A percentile compares a stretch with the other conserved stretches of the same genome.
These are phyloP conservation scores for Ophiostoma himal-ulmi DNA, from an alignment of 2,329 filamentous ascomycete species.

Conservation along the genomic window DNA sequence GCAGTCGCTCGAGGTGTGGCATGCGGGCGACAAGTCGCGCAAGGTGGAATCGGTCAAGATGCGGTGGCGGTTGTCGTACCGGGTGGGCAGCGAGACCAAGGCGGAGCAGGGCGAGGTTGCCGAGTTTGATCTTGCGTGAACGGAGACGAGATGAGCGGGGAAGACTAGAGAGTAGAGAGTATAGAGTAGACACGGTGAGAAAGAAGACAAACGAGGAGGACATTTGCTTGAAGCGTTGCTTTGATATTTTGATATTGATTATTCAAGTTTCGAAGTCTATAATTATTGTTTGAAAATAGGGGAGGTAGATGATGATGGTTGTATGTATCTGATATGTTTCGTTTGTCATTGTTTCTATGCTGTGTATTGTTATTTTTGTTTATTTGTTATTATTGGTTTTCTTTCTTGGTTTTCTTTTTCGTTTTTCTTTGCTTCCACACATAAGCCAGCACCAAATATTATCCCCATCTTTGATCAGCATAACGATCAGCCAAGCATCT, in stretches of 20 bases:
- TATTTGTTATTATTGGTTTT: background rate
- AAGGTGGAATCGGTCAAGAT: conserved; percentile 80
- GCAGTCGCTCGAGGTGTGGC: conserved; percentile 70
- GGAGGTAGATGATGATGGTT: background rate
- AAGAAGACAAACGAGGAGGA: background rate
- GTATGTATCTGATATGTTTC: background rate
- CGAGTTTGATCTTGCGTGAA: conserved; percentile 65
- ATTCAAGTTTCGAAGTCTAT: background rate
- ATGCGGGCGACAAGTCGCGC: conserved; percentile 60
- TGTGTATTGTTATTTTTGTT: background rate
- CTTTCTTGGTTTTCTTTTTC: background rate
- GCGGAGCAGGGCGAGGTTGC: conserved; percentile 82
- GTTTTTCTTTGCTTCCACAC: no score
- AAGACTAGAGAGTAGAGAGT: background rate
- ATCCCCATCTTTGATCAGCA: background rate
- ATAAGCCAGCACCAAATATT: background rate
- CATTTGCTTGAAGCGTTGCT: background rate
- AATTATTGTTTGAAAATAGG: background rate
- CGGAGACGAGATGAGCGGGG: background rate
- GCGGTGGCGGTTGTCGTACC: conserved; percentile 81
- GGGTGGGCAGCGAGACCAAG: conserved; percentile 55
- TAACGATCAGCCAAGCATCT: background rate
- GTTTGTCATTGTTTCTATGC: background rate
- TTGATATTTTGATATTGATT: conserved; percentile 6
- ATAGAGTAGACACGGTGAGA: background rate